Base-by-base conservation (phyloP, 2,329 filamentous ascomycete species). In the Claviceps quebecensis region DNA sequence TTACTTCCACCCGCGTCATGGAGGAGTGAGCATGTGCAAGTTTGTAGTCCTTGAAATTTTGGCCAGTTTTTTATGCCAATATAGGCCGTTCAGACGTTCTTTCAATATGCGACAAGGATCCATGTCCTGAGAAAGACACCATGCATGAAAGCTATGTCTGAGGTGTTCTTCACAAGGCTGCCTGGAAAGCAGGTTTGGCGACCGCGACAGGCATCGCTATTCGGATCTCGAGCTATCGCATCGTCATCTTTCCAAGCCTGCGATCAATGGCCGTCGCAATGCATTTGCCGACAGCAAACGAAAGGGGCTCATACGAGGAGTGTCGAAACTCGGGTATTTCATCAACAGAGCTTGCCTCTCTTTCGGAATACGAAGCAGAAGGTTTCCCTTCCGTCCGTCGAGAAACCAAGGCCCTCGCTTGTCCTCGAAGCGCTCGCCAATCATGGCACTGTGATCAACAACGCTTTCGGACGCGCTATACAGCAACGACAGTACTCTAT, bases 81-180 rank as follows among this genome's bases (percentile, higher is more conserved):
- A 4, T 17, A 39, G 34, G 41, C 29, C 17, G 8, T 45, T 16
- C 9, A 38, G 34, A 26, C 34, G 16, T 3, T 22, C 26, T 19
- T 41, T 26, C 16, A 45, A 16, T 38, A 22, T 50, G 19, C 16
- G 34, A 43, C 8, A 38, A 38, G 36, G 48, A 14, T 9, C 4
- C 38, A 3, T 38, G 2, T 45, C 34, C 34, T 29, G 17, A 34
- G 29, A 17, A 23, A 58, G 61, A 53, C 63, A 63, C 61, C 66
- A 71, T 72, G 69, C 65, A 58, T 60, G 59, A 61, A 59, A 56
- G 65, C 63, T 57, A 72, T 72, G 69, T 67, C 67, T 63, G 70
- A 64, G 62, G 63, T 59, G 58, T 60, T 64, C 54, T 62, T 63
- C 54, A 62, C 62, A 55, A 63, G 65, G 65, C 60, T 65, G 56